Conservation (phyloP, 768 basidiomycete genomes). For the Suillus subalutaceus region DNA sequence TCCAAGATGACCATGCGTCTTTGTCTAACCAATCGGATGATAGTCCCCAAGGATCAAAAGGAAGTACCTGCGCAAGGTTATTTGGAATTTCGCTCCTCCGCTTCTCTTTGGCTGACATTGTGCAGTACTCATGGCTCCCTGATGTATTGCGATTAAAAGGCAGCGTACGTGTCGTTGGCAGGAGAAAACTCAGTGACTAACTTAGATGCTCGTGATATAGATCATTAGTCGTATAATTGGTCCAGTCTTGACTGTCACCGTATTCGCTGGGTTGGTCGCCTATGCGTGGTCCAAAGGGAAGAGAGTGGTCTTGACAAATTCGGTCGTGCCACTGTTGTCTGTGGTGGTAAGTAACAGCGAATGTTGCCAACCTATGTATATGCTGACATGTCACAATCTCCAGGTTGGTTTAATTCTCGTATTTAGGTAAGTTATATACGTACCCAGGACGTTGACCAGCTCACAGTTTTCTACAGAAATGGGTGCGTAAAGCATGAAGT, state of each 20-base stretch:
- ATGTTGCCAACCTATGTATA: background rate
- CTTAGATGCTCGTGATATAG: constrained; percentile 35
- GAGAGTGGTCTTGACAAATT: constrained; percentile 70
- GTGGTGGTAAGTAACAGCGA: constrained; percentile 70
- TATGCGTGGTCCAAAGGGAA: constrained; percentile 63
- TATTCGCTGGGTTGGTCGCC: constrained; percentile 66
- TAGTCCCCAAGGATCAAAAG: constrained; percentile 52
- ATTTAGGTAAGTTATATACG: constrained; percentile 59
- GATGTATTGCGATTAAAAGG: constrained; percentile 86
- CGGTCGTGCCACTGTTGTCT: constrained; percentile 84
- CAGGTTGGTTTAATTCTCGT: constrained; percentile 90
- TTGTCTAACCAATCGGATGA: constrained; percentile 1
- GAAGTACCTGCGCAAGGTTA: constrained; percentile 55
- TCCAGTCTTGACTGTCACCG: constrained; percentile 82
- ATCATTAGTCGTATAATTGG: constrained; percentile 74
- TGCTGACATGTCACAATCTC: constrained; percentile 11
- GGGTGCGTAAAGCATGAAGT: constrained; percentile 46
- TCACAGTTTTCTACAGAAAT: constrained; percentile 48
- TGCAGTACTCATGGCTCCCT: constrained; percentile 85
- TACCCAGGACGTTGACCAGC: background rate
- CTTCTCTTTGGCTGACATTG: background rate
- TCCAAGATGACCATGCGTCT: background rate
- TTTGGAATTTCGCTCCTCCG: background rate
- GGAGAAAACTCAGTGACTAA: constrained; percentile 13
- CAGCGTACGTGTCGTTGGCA: constrained; percentile 54